Percentiles rank a stretch among this genome's conserved stretches.
Evolutionary conservation across 495 filamentous ascomycete genomes (phyloP).

Genomic region (Lasiosphaeria hispida): DNA sequence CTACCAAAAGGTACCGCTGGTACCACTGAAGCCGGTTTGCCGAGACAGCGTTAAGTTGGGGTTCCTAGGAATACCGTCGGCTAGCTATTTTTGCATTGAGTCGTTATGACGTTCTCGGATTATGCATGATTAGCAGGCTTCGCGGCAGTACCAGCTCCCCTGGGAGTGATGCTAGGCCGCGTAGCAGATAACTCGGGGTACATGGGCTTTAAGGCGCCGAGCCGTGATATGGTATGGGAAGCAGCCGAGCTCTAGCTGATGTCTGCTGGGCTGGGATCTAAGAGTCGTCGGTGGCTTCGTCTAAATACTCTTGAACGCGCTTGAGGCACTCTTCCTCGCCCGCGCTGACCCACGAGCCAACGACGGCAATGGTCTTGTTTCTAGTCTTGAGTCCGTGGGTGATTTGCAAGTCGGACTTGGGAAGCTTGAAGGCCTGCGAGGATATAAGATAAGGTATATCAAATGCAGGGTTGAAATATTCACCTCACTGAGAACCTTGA

Average conservation of each 20-base stretch:
- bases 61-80: not conserved
- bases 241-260: too few species aligned
- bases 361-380: constrained; percentile 53
- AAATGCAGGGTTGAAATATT: constrained; percentile 1
- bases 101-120: too few species aligned
- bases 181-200: too few species aligned
- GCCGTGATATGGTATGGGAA: too few species aligned
- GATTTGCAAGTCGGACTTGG: constrained; percentile 63
- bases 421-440: constrained; percentile 45
- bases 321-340: constrained; percentile 29
- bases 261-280: not conserved
- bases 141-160: too few species aligned
- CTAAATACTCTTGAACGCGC: constrained; percentile 21
- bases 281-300: constrained; percentile 17
- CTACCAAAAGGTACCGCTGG: not conserved
- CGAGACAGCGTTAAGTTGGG: not conserved
- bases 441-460: not conserved
- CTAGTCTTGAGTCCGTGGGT: constrained; percentile 60
- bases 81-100: too few species aligned
- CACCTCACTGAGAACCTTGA: constrained; percentile 63
- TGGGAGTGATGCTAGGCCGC: too few species aligned
- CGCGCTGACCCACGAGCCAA: constrained; percentile 20
- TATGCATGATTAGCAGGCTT: too few species aligned
- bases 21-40: too few species aligned
- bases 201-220: too few species aligned